These are phyloP conservation scores for Alternaria hordeiaustralica DNA, from an alignment of 2,329 filamentous ascomycete genomes.

Conservation along the genomic window DNA sequence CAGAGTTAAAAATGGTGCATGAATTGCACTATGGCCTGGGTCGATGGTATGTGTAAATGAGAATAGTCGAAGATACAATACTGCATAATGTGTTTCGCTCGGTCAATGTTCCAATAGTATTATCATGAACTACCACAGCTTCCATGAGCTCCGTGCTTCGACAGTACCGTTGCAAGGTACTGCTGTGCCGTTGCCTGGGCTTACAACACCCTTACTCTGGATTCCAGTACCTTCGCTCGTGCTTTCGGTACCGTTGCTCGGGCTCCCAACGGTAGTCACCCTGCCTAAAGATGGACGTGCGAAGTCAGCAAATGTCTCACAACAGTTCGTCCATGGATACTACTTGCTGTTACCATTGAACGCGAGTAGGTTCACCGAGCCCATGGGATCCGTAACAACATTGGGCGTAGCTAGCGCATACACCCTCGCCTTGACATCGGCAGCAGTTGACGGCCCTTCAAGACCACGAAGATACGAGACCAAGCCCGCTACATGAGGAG, in stretches of 20 bases:
- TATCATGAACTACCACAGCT: neutral
- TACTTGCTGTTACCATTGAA: constrained; percentile 34
- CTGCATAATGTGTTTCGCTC: neutral
- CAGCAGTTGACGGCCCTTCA: constrained; percentile 41
- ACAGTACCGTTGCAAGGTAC: neutral
- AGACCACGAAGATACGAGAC: constrained; percentile 70
- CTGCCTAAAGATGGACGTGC: too few relatives aligned
- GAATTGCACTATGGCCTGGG: too few relatives aligned
- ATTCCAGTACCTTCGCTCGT: neutral
- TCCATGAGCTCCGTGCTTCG: neutral
- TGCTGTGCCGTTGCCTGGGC: neutral
- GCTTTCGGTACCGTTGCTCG: neutral
- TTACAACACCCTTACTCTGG: neutral
- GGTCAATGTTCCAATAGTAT: neutral
- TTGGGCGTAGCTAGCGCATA: constrained; percentile 28
- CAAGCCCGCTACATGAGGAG: constrained; percentile 71
- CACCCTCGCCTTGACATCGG: constrained; percentile 30
- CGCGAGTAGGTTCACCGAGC: constrained; percentile 33
- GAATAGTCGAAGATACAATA: neutral
- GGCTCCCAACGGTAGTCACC: neutral
- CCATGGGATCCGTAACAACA: constrained; percentile 29
- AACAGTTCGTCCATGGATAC: too few relatives aligned
- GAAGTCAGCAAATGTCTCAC: too few relatives aligned
- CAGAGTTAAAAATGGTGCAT: too few relatives aligned
- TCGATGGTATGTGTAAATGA: neutral